Base-by-base conservation (phyloP, 2,329 filamentous ascomycete genomes). In the Venturia aucupariae region DNA sequence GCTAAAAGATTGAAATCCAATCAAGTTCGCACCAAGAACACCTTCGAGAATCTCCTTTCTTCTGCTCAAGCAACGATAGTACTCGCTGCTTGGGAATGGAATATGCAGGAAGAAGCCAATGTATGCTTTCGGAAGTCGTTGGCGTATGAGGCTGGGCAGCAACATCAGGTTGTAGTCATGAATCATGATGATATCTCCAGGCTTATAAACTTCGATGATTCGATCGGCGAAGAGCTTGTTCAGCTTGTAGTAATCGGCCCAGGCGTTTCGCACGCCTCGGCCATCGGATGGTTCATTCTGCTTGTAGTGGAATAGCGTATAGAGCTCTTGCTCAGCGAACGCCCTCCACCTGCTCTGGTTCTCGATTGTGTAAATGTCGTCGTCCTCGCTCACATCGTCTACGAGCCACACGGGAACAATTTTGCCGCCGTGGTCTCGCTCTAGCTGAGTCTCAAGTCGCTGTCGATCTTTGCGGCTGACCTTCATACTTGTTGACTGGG, bases 11-110 rank as follows among this genome's bases (percentile, higher is more conserved):
- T 97, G 93, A 78, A 97, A 97, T 0, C 92, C 92, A 67, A 97
- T 86, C 79, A 97, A 87, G 75, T 97, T 97, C 64, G 93, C 86
- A 22, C 93, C 92, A 51, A 97, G 81, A 59, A 96, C 86, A 60
- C 94, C 94, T 69, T 94, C 91, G 17, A 97, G 80, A 13, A 97
- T 83, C 74, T 97, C 92, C 76, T 96, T 96, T 69, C 93, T 86
- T 68, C 90, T 86, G 44, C 90, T 90, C 64, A 97, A 80, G 74
- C 92, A 96, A 60, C 92, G 86, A 74, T 97, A 85, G 73, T 96
- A 97, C 76, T 97, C 94, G 80, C 90, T 96, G 77, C 92, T 96
- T 41, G 93, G 93, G 76, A 97, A 97, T 0, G 93, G 93, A 57
- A 91, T 88, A 76, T 97, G 93, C 59, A 97, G 81, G 79, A 91